Base-by-base conservation (phyloP, 441 rosid genomes). In the Kokia cookei region DNA sequence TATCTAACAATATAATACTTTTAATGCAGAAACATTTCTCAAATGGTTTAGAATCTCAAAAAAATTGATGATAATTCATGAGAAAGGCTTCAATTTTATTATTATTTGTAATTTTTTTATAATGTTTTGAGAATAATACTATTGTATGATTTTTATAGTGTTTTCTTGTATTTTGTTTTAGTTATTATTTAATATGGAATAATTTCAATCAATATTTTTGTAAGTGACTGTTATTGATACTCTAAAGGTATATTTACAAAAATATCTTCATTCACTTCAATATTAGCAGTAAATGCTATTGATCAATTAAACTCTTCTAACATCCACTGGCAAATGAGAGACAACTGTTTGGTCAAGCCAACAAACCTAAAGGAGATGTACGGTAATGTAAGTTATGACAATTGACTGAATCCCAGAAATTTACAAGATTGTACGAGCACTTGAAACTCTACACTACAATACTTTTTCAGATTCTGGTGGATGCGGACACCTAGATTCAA, bases 401-500 rank as follows among this genome's bases (percentile, higher is more conserved):
- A 68, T 69, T 1, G 11, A 59, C 51, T 71, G 73, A 65, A 70
- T 13, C 73, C 71, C 50, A n/a, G 42, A 68, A 35, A 75, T 19
- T 48, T 48, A 43, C 48, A 62, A 68, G 79, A 76, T 63, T 67
- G 73, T 55, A 22, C 51, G 3, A 13, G 76, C 79, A 84, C 86
- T 77, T 84, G 84, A 69, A 70, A 73, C 72, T 75, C 78, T 75
- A 75, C 81, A 77, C 77, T 70, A 79, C 69, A 55, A 67, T 54
- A 65, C 61, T 69, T 75, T 80, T 72, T 74, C 77, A 79, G 76
- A 79, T 60, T 79, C 74, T 62, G 78, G 43, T 70, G 75, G 57
- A 66, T n/a, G 64, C 66, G 19, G 57, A 79, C 65, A 80, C 82
- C 82, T 78, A 67, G 78, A 76, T 83, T 80, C 78, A 84, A 81